These are phyloP conservation scores for Xylaria sp. DNA, from an alignment of 2,329 filamentous ascomycete genomes.

Conservation along the genomic window DNA sequence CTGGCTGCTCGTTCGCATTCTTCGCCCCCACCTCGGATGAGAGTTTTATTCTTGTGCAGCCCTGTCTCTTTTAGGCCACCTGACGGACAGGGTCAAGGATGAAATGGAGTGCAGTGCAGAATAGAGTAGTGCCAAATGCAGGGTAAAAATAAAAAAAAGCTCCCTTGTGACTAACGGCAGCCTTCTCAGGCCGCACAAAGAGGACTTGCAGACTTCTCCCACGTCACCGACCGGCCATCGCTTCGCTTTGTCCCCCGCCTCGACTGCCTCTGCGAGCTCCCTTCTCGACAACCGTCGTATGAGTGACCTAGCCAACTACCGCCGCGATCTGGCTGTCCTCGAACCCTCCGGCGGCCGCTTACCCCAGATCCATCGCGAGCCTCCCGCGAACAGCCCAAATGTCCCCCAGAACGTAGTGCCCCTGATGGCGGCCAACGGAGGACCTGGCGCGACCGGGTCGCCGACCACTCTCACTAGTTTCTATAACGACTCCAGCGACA, in stretches of 20 bases:
- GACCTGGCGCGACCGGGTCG: constrained; percentile 51
- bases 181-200: constrained; percentile 53
- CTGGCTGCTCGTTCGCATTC: constrained; percentile 6
- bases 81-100: constrained; percentile 3
- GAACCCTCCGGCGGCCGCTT: constrained; percentile 68
- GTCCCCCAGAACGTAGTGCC: constrained; percentile 66
- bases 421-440: constrained; percentile 64
- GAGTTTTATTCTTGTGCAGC: constrained; percentile 9
- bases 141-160: constrained; percentile 11
- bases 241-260: constrained; percentile 56
- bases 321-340: constrained; percentile 76
- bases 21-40: constrained; percentile 24
- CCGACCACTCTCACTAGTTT: constrained; percentile 67
- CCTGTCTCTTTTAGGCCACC: not conserved
- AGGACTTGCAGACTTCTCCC: constrained; percentile 62
- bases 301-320: constrained; percentile 75
- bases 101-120: constrained; percentile 2
- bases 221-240: constrained; percentile 59
- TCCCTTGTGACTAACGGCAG: constrained; percentile 47
- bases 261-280: constrained; percentile 59
- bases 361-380: constrained; percentile 69
- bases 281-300: constrained; percentile 67
- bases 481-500: constrained; percentile 81
- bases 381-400: constrained; percentile 66
- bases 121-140: constrained; percentile 1